phyloP scores from a whole-genome alignment of 805 yeast species.

The Yamadazyma akitaensis region DNA sequence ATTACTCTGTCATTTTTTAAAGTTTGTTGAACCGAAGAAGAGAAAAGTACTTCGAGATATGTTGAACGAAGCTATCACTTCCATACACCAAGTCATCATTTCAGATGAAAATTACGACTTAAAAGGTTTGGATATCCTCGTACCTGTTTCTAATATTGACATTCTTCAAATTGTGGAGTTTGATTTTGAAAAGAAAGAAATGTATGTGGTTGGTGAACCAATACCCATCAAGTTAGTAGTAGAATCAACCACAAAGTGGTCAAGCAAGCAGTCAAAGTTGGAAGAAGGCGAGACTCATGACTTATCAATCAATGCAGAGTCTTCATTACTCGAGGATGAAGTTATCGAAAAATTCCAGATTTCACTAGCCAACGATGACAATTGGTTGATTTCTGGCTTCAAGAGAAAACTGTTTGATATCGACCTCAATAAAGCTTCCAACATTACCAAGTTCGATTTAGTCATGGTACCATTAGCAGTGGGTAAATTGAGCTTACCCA shows the following conservation, averaged over 20 bases:
- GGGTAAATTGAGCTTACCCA: slow-evolving; percentile 72
- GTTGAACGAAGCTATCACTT: neutral
- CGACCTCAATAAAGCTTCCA: slow-evolving; percentile 12
- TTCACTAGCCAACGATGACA: slow-evolving; percentile 54
- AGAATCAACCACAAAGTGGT: slow-evolving; percentile 47
- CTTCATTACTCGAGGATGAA: slow-evolving; percentile 17
- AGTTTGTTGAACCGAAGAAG: slow-evolving; percentile 1
- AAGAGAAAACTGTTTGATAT: slow-evolving; percentile 50
- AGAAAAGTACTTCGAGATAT: neutral
- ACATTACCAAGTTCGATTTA: slow-evolving; percentile 29
- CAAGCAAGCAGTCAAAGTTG: slow-evolving; percentile 8
- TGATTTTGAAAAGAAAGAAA: slow-evolving; percentile 34
- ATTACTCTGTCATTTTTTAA: neutral
- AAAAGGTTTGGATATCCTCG: slow-evolving; percentile 34
- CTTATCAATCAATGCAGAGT: slow-evolving; percentile 20
- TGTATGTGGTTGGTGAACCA: slow-evolving; percentile 62
- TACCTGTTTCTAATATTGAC: slow-evolving; percentile 59
- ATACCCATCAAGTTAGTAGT: slow-evolving; percentile 45
- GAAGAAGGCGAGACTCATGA: slow-evolving; percentile 6
- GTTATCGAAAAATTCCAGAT: slow-evolving; percentile 35
- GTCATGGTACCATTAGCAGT: slow-evolving; percentile 69
- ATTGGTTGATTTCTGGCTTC: slow-evolving; percentile 80
- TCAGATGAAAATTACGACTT: neutral
- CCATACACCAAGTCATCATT: neutral
- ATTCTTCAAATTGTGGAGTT: slow-evolving; percentile 58